A percentile compares a stretch with the other conserved stretches of the same genome.
phyloP scores from a whole-genome alignment of 805 yeast species.

The Wickerhamiella bombiphila region DNA sequence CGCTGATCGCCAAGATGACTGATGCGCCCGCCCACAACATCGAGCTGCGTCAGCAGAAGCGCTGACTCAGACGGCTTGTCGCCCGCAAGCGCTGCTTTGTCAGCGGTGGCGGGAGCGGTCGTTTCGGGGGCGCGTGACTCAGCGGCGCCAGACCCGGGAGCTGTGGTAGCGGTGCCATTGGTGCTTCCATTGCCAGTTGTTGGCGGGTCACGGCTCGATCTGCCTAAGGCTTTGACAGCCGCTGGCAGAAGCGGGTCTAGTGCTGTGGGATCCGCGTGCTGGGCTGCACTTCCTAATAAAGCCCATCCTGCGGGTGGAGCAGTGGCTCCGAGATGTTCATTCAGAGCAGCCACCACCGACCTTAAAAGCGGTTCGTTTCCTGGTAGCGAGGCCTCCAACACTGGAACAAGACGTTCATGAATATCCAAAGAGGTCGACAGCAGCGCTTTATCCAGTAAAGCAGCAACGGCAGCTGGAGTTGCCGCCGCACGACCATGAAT shows the following conservation, averaged over 20 bases:
- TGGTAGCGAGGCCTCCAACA: constrained; percentile 52
- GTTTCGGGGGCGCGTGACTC: constrained; percentile 10
- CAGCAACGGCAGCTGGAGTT: constrained; percentile 71
- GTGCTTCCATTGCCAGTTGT: no score
- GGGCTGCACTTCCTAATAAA: constrained; percentile 57
- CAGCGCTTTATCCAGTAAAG: constrained; percentile 64
- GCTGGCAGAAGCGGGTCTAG: constrained; percentile 63
- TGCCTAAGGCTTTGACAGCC: constrained; percentile 63
- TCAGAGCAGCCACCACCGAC: constrained; percentile 35
- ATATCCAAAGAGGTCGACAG: constrained; percentile 73
- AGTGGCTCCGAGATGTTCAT: constrained; percentile 59
- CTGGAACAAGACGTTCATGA: constrained; percentile 70
- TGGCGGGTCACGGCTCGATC: constrained; percentile 17
- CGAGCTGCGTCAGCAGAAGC: constrained; percentile 61
- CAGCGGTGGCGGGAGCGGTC: constrained; percentile 16
- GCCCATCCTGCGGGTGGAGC: constrained; percentile 52
- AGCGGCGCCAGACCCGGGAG: constrained; percentile 4
- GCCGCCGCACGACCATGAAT: constrained; percentile 47
- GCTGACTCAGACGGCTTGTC: no score
- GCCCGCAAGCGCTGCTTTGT: constrained; percentile 9
- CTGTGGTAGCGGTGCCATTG: background rate
- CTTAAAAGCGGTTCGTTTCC: constrained; percentile 36
- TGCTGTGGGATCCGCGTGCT: constrained; percentile 54
- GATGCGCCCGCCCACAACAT: constrained; percentile 66
- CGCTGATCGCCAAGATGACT: constrained; percentile 87